Percentiles rank a stretch among this genome's conserved stretches.
phyloP scores from a whole-genome alignment of 257 asterid species.

The Solanum clarkiae region DNA sequence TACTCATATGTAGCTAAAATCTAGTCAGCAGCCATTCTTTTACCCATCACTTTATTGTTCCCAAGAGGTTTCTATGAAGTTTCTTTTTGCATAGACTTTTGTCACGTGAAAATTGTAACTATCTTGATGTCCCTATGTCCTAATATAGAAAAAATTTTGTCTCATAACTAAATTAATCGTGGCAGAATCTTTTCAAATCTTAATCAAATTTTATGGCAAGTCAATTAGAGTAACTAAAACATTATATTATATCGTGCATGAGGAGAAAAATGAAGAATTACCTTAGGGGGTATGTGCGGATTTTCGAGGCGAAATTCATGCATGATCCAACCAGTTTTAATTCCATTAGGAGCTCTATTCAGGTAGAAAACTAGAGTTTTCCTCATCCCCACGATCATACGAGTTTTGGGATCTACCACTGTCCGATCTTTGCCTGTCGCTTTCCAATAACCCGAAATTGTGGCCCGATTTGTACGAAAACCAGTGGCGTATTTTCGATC shows the following conservation, averaged over 20 bases:
- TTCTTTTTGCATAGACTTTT: slow-evolving; percentile 11
- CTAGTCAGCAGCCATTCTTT: not conserved
- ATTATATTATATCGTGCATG: not conserved
- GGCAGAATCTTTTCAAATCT: not conserved
- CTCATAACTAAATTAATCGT: not conserved
- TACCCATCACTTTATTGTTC: not conserved
- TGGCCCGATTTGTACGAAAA: slow-evolving; percentile 61
- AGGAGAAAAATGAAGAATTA: not conserved
- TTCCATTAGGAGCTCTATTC: slow-evolving; percentile 81
- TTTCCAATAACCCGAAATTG: slow-evolving; percentile 81
- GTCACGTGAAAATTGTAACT: not conserved
- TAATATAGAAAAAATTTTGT: not conserved
- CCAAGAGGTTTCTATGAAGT: slow-evolving; percentile 11
- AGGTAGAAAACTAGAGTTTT: slow-evolving; percentile 80
- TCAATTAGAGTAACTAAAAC: no score
- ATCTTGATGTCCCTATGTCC: not conserved
- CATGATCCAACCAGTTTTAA: slow-evolving; percentile 86
- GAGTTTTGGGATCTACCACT: slow-evolving; percentile 33
- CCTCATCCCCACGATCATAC: slow-evolving; percentile 60
- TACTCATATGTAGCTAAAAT: not conserved
- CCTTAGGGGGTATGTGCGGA: slow-evolving; percentile 77
- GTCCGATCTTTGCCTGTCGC: slow-evolving; percentile 80
- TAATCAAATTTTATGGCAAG: not conserved
- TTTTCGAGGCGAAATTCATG: slow-evolving; percentile 83
- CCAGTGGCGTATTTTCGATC: slow-evolving; percentile 84